Evolutionary conservation across 495 filamentous ascomycete species (phyloP), one percentile per base, ranked within the genome.

Genomic region (Trichoderma asperelloides): DNA sequence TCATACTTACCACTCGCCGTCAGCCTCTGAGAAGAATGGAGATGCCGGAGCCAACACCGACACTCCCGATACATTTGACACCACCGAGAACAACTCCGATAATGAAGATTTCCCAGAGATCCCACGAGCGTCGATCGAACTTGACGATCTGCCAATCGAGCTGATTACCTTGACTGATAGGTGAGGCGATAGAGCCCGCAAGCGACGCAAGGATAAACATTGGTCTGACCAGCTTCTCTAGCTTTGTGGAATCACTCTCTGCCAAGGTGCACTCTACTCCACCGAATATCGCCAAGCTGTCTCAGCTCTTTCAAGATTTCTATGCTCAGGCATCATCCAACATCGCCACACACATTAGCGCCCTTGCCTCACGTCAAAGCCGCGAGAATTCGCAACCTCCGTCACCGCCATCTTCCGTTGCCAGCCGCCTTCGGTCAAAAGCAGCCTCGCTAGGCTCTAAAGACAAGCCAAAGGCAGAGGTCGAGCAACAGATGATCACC

Each of bases 221-320:
- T 27, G 40, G 40, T 21, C 13, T 66, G 25, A 55, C 39, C 30
- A 67, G 66, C 30, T 64, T 70, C 60, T 68, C 66, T 73, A 95
- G 92, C 66, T 99, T 99, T 76, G 89, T 97, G 72, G 91, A 96
- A 69, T 96, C 92, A 7, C 78, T 99, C 33, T 89, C 86, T 64
- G 93, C 91, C 67, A 96, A 91, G 80, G 87, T 96, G 28, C 90
- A 96, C 76, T 86, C 90, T 18, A 87, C 86, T 15, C 95, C 96
- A 12, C 87, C 93, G 1, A 88, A 88, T 51, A 89, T 94, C 70
- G 91, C 96, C 25, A 90, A 86, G 69, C 86, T 98, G 27, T 89
- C 93, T 6, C 81, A 81, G n/a, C 79, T 96, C 25, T 98, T 97
- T 74, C 96, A 99, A 77, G 91, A 96, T 43, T 99, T 98, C 73